phyloP scores from a whole-genome alignment of 2,329 filamentous ascomycete genomes.

The Epichloe festucae region DNA sequence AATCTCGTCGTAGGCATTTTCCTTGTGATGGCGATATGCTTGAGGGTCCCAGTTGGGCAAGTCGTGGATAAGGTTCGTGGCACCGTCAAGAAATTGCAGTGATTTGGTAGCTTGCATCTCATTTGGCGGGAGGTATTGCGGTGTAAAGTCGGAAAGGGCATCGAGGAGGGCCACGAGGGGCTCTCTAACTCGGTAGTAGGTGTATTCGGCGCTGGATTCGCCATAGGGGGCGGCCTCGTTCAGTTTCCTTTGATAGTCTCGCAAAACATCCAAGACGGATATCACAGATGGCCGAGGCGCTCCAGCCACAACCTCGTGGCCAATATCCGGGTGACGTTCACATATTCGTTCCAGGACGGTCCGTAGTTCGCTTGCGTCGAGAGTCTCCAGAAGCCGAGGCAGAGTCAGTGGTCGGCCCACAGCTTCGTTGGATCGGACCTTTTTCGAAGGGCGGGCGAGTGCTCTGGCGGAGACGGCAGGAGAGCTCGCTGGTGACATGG shows the following conservation, averaged over 20 bases:
- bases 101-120: conserved; percentile 76
- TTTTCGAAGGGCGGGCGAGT: conserved; percentile 54
- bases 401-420: conserved; percentile 41
- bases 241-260: conserved; percentile 68
- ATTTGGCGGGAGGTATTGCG: conserved; percentile 85
- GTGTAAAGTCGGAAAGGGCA: conserved; percentile 85
- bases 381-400: conserved; percentile 78
- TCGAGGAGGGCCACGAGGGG: conserved; percentile 71
- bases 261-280: conserved; percentile 67
- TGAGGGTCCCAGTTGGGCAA: conserved; percentile 85
- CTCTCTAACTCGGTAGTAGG: conserved; percentile 84
- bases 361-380: conserved; percentile 74
- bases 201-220: conserved; percentile 77
- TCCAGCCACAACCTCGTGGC: conserved; percentile 67
- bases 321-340: conserved; percentile 75
- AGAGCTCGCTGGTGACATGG: conserved; percentile 72
- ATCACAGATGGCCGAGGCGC: conserved; percentile 79
- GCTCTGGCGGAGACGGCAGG: conserved; percentile 60
- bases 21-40: conserved; percentile 82
- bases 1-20: conserved; percentile 93
- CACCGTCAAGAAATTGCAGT: conserved; percentile 76
- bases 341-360: conserved; percentile 83
- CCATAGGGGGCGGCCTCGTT: conserved; percentile 76
- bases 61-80: conserved; percentile 78
- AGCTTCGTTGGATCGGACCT: conserved; percentile 50